Base-by-base conservation (phyloP, 1,139 yeast species). In the Diutina pseudorugosa region DNA sequence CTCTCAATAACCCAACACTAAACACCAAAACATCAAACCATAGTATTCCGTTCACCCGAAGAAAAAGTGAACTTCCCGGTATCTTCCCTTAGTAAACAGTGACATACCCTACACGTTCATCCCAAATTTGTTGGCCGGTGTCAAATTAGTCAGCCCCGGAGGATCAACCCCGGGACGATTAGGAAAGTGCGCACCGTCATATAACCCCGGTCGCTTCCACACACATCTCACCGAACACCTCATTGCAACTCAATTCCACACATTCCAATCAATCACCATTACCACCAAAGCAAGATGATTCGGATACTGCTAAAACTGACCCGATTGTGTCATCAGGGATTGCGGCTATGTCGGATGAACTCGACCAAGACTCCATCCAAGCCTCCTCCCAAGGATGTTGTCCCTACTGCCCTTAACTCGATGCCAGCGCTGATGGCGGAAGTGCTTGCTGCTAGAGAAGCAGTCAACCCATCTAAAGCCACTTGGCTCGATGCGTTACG, bases 401-500 rank as follows among this genome's bases (percentile, higher is more conserved):
- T 30, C 36, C n/a, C 36, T 14, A 8, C 36, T 11, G 36, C 36
- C n/a, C 36, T 43, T 14, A 27, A 45, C 21, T 18, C 36, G 12
- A n/a, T 45, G 36, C 40, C 41, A 11, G 18, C 27, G 23, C 41
- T 27, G 49, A 45, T 45, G 49, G 49, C 49, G 4, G 49, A 45
- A 16, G 49, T 45, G 40, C 41, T 45, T 5, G 49, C 49, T 5
- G 49, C 49, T 16, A 45, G 27, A 23, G 49, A 45, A 14, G 49
- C 49, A 11, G 49, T 27, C 8, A 45, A 45, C 21, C 49, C 49
- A 6, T 45, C 49, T 60, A 77, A 80, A 58, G 86, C 85, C 25
- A 85, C 96, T 6, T 89, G 96, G 96, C 65, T 88, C 60, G 86
- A 82, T 53, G 95, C 96, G 0, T 70, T 87, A 56, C 76, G 77